Percentiles rank a stretch among this genome's conserved stretches.
phyloP scores from a whole-genome alignment of 129 eudicot species.

The Arctium lappa region DNA sequence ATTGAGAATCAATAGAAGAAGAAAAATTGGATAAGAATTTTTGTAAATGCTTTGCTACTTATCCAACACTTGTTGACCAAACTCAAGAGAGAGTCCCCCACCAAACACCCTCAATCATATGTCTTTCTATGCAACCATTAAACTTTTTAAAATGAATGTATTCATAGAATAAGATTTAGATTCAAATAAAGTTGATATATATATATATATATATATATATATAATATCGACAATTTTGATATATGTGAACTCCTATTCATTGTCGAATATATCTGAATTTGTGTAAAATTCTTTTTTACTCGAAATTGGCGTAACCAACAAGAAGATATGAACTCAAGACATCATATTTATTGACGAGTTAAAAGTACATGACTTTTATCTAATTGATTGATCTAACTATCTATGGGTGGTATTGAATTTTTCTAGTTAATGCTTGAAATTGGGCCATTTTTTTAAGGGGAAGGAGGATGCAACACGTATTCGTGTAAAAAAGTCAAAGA shows the following conservation, averaged over 20 bases:
- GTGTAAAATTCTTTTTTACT: neutral
- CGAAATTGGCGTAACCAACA: neutral
- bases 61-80: conserved; percentile 31
- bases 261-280: no score
- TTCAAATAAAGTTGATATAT: no score
- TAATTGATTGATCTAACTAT: neutral
- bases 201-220: neutral
- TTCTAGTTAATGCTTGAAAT: neutral
- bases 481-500: neutral
- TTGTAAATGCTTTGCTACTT: conserved; percentile 20
- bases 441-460: neutral
- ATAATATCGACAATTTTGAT: no score
- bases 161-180: no score
- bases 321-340: neutral
- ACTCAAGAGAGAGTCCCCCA: neutral
- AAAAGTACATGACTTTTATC: neutral
- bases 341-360: neutral
- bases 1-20: conserved; percentile 8
- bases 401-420: neutral
- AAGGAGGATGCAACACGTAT: neutral
- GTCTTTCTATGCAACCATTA: neutral
- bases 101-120: neutral
- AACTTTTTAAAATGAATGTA: neutral
- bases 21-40: conserved; percentile 10
- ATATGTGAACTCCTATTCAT: no score